Conservation (phyloP, 148 eudicot species). For the Camellia japonica region DNA sequence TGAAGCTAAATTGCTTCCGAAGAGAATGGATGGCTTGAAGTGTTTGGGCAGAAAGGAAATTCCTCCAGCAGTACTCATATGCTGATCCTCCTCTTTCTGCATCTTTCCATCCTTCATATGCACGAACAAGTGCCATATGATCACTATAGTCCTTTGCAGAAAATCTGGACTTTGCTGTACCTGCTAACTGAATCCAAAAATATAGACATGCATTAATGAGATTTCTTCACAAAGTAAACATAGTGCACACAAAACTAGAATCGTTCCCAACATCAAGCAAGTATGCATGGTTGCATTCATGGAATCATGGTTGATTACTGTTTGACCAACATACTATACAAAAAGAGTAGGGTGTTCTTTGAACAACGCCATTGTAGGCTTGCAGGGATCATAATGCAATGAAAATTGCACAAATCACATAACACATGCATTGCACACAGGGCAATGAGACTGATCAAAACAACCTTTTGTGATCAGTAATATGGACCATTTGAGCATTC, state of each 20-base stretch:
- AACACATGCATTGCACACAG: too few relatives aligned
- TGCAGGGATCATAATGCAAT: not conserved
- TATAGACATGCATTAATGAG: not conserved
- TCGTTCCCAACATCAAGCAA: not conserved
- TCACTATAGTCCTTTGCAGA: constrained; percentile 99
- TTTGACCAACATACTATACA: not conserved
- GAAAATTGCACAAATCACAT: not conserved
- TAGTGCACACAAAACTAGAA: not conserved
- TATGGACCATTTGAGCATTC: not conserved
- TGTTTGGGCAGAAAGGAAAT: constrained; percentile 94
- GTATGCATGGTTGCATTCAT: not conserved
- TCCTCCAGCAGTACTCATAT: constrained; percentile 99
- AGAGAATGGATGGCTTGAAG: constrained; percentile 99
- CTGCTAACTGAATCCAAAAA: constrained; percentile 69
- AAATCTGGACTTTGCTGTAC: constrained; percentile 95
- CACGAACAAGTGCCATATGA: constrained; percentile 99
- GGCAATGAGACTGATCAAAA: not conserved
- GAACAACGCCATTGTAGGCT: not conserved
- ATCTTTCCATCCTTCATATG: constrained; percentile 99
- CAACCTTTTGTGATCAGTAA: not conserved
- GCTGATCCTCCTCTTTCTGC: constrained; percentile 98
- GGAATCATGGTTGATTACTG: not conserved
- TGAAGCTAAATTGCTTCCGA: constrained; percentile 82
- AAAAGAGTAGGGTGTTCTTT: not conserved
- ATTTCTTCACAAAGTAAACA: not conserved